These are phyloP conservation scores for Zygnema cylindricum DNA, from an alignment of 139 green algal genomes.

Conservation along the genomic window DNA sequence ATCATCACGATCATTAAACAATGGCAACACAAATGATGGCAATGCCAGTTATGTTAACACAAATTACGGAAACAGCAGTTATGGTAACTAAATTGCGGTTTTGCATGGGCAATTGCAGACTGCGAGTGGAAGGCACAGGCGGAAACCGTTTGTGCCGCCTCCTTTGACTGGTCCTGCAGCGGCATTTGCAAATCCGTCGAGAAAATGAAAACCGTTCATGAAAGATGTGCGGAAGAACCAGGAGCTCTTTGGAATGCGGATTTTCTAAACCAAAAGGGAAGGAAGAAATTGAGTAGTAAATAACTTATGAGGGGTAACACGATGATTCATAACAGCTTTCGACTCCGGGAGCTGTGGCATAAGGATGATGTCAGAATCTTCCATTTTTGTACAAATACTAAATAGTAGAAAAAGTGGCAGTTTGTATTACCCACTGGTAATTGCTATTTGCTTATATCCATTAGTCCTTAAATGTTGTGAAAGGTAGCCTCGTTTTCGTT, in stretches of 20 bases:
- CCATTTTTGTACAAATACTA: too few species aligned
- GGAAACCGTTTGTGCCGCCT: constrained; percentile 39
- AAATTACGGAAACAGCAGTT: background rate
- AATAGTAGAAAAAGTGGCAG: too few species aligned
- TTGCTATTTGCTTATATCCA: too few species aligned
- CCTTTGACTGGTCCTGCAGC: constrained; percentile 45
- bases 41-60: background rate
- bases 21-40: background rate
- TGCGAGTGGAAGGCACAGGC: constrained; percentile 46
- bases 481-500: too few species aligned
- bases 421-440: too few species aligned
- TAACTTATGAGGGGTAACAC: too few species aligned
- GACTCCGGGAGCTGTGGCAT: too few species aligned
- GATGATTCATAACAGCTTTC: too few species aligned
- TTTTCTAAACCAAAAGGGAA: too few species aligned
- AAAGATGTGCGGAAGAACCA: constrained; percentile 12
- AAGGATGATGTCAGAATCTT: too few species aligned
- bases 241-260: constrained; percentile 36
- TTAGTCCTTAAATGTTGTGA: too few species aligned
- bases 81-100: background rate
- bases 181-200: constrained; percentile 43
- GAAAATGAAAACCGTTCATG: constrained; percentile 28
- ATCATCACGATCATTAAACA: background rate
- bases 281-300: too few species aligned
- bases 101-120: constrained; percentile 15